Conservation (phyloP, 208 protist species). For the Trypanosomatidae sp. region DNA sequence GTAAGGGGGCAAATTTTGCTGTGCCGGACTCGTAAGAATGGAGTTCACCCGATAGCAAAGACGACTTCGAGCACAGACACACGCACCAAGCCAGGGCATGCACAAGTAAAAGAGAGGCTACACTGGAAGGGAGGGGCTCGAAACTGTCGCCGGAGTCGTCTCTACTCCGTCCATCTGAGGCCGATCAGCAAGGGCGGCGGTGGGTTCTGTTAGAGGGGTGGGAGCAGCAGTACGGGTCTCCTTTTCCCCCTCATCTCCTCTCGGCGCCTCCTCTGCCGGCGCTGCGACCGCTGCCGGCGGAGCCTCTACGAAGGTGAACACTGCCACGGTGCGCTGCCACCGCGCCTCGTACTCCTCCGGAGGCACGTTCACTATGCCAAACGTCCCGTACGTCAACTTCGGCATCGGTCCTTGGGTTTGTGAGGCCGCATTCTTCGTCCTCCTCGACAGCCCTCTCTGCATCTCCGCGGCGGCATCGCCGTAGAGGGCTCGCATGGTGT, state of each 20-base stretch:
- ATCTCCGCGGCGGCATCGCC: conserved; percentile 26
- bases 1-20: background rate
- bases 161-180: background rate
- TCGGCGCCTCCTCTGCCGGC: background rate
- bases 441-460: background rate
- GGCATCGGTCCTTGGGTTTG: background rate
- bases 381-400: conserved; percentile 64
- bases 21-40: background rate
- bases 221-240: too few relatives aligned
- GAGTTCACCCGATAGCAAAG: background rate
- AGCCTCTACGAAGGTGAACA: conserved; percentile 35
- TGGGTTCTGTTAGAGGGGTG: background rate
- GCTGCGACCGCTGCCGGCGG: background rate
- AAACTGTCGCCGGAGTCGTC: background rate
- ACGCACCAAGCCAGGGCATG: background rate
- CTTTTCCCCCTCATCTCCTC: background rate
- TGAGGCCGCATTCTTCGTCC: background rate
- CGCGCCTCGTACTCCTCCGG: conserved; percentile 57
- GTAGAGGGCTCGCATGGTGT: conserved; percentile 38
- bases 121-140: background rate
- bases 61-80: background rate
- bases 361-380: conserved; percentile 83
- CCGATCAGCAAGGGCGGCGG: background rate
- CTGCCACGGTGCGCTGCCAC: conserved; percentile 33
- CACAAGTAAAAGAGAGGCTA: background rate